Conservation (phyloP, 441 rosid species). For the Flueggea neowawraea region DNA sequence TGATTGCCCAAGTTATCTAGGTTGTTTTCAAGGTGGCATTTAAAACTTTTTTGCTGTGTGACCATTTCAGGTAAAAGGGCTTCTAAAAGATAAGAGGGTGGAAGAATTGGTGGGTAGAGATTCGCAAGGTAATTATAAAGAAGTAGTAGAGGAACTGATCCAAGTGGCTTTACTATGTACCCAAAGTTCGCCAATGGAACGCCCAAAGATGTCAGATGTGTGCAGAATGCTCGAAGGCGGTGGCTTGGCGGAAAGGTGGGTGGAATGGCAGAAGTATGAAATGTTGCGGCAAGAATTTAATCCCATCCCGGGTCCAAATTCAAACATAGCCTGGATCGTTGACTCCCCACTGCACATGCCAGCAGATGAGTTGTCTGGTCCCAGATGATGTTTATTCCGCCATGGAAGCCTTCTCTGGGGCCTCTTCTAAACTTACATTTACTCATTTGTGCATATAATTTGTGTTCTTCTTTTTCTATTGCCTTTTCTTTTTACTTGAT, state of each 20-base stretch:
- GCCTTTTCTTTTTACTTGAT: neutral
- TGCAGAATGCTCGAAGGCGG: constrained; percentile 81
- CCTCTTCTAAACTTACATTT: constrained; percentile 1
- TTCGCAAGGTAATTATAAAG: constrained; percentile 43
- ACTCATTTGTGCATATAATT: constrained; percentile 43
- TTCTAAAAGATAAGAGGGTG: constrained; percentile 51
- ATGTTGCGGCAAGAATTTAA: constrained; percentile 33
- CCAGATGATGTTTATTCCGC: constrained; percentile 38
- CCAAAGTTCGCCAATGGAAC: constrained; percentile 51
- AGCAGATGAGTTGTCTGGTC: constrained; percentile 61
- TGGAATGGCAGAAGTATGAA: constrained; percentile 68
- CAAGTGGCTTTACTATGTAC: constrained; percentile 74
- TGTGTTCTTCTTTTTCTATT: neutral
- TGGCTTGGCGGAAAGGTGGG: constrained; percentile 75
- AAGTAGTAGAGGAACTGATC: constrained; percentile 62
- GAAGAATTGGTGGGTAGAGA: constrained; percentile 56
- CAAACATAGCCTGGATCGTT: constrained; percentile 32
- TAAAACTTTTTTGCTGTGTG: too few relatives aligned
- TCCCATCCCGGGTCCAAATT: constrained; percentile 19
- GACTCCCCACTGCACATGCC: constrained; percentile 55
- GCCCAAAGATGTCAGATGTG: constrained; percentile 80
- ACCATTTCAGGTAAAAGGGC: constrained; percentile 53
- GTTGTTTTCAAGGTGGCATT: too few relatives aligned
- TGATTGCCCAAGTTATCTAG: too few relatives aligned
- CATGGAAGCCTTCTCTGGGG: constrained; percentile 11